phyloP scores from a whole-genome alignment of 352 stramenopile genomes.

The Phytophthora megakarya region DNA sequence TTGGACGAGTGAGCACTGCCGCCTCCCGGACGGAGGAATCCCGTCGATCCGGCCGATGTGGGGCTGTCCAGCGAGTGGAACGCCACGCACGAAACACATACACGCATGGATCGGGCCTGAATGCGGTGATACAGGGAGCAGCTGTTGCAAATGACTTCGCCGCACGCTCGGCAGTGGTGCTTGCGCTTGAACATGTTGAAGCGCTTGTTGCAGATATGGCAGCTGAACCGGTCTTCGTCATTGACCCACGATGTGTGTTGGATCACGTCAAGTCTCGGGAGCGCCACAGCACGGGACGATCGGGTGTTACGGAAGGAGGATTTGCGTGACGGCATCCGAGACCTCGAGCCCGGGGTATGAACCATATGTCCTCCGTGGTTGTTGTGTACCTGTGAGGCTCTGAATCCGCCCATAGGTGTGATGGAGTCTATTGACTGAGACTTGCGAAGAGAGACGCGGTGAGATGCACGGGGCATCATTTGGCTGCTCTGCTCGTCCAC shows the following conservation, averaged over 20 bases:
- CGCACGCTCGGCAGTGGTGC: constrained; percentile 85
- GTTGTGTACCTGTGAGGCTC: constrained; percentile 43
- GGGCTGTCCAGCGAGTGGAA: constrained; percentile 85
- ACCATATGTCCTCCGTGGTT: constrained; percentile 25
- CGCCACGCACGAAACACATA: constrained; percentile 84
- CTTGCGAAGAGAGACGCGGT: constrained; percentile 47
- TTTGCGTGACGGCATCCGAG: constrained; percentile 58
- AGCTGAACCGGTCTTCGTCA: constrained; percentile 84
- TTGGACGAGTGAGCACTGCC: constrained; percentile 40
- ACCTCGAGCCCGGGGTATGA: constrained; percentile 29
- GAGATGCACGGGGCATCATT: constrained; percentile 38
- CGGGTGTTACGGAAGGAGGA: constrained; percentile 78
- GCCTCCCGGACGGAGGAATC: constrained; percentile 38
- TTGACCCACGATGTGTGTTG: constrained; percentile 87
- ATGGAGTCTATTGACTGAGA: constrained; percentile 60
- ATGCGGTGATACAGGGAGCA: constrained; percentile 87
- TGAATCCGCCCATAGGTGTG: constrained; percentile 38
- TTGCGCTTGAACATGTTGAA: constrained; percentile 91
- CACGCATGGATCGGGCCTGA: constrained; percentile 83
- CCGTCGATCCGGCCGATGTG: constrained; percentile 59
- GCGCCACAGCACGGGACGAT: constrained; percentile 71
- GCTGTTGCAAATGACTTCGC: constrained; percentile 86
- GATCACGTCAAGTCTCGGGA: constrained; percentile 76
- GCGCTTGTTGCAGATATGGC: constrained; percentile 89
- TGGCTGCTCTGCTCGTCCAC: constrained; percentile 77